phyloP scores from a whole-genome alignment of 352 stramenopile genomes.

The Phytopythium litorale region DNA sequence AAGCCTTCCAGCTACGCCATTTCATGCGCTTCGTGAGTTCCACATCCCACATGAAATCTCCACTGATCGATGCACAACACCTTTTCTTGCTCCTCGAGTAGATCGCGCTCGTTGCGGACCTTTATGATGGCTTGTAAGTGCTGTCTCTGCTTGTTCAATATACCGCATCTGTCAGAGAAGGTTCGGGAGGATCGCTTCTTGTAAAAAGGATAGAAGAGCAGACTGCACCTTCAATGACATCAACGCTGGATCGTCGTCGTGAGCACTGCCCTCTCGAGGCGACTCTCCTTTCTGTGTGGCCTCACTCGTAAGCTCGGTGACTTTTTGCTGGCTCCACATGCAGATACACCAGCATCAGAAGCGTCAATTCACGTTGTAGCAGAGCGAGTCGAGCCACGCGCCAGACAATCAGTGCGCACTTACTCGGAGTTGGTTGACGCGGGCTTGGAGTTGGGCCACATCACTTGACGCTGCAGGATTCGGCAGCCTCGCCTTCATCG shows the following conservation, averaged over 20 bases:
- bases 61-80: constrained; percentile 6
- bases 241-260: constrained; percentile 25
- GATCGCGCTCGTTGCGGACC: constrained; percentile 46
- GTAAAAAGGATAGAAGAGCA: background rate
- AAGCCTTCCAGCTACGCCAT: constrained; percentile 37
- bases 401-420: background rate
- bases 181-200: background rate
- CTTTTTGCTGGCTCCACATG: constrained; percentile 27
- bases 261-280: background rate
- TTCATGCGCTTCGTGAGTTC: background rate
- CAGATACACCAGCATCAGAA: background rate
- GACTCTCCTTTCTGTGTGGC: background rate
- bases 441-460: constrained; percentile 18
- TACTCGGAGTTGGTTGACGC: constrained; percentile 23
- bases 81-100: constrained; percentile 63
- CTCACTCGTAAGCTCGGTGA: constrained; percentile 15
- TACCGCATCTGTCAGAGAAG: background rate
- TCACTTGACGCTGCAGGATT: constrained; percentile 6
- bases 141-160: constrained; percentile 14
- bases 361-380: background rate
- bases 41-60: background rate
- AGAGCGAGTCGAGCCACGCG: background rate
- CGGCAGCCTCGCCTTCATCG: constrained; percentile 18
- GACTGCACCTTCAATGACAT: constrained; percentile 33
- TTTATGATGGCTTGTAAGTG: constrained; percentile 41